Evolutionary conservation across 2,329 filamentous ascomycete genomes (phyloP), one percentile per base, ranked within the genome.

Genomic region (Diaporthe citriasiana): DNA sequence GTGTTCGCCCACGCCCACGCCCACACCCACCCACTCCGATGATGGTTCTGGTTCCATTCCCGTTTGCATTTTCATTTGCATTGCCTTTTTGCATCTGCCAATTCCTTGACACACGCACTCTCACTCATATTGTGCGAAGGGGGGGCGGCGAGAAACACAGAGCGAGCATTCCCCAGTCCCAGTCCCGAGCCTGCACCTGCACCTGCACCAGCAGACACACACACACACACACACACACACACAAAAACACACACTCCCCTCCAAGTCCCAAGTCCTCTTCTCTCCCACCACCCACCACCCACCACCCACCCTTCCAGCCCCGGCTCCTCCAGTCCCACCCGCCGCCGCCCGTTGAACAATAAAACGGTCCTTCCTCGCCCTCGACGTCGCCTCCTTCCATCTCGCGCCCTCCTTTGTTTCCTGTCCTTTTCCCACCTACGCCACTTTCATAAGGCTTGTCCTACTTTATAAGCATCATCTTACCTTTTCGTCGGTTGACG

Each of bases 291-390:
- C n/a, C n/a, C n/a, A n/a, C n/a, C n/a, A n/a, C n/a, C n/a, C n/a
- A n/a, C n/a, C n/a, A n/a, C n/a, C n/a, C n/a, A n/a, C 33, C 45
- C 27, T 63, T 30, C 40, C 63, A 68, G 45, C 63, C 63, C 63
- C 63, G 33, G 47, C 45, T 51, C 47, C 45, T 40, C 33, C 47
- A 38, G 33, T 68, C 63, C 47, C 63, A 68, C 63, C 50, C 22
- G 69, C 69, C 30, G 69, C 69, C 69, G 70, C 70, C 57, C 70
- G 70, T 63, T 72, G 60, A 51, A 73, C 47, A 68, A 73, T 74
- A 74, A 74, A 74, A 74, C 56, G 70, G 33, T 65, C 73, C 71
- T 72, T 74, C 63, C 53, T 68, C 70, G 47, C 70, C 55, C 73
- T 70, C 73, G 73, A 56, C 70, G 10, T 70, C 70, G 51, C 69